phyloP scores from a whole-genome alignment of 2,329 filamentous ascomycete species.

The Achaetomium macrosporum region DNA sequence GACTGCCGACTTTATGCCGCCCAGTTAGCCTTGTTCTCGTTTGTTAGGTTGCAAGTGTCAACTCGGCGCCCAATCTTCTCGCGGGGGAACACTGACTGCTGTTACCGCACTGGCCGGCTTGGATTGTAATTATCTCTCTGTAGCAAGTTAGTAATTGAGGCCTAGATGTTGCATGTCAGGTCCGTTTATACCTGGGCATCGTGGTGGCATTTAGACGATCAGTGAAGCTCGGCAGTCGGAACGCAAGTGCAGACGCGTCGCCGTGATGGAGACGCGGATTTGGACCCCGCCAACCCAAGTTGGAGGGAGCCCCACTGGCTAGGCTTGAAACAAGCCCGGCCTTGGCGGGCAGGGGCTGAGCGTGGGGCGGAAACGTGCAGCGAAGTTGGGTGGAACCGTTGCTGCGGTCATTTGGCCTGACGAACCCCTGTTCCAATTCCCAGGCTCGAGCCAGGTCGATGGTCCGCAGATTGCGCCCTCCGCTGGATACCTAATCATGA shows the following conservation, averaged over 20 bases:
- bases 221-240: constrained; percentile 2
- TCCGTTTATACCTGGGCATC: constrained; percentile 31
- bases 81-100: constrained; percentile 65
- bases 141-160: constrained; percentile 9
- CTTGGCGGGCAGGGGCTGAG: background rate
- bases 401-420: background rate
- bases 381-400: constrained; percentile 2
- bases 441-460: no score
- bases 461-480: background rate
- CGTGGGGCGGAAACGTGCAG: background rate
- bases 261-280: constrained; percentile 19
- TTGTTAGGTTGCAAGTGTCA: constrained; percentile 1
- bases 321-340: background rate
- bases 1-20: constrained; percentile 69
- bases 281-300: constrained; percentile 17
- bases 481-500: background rate
- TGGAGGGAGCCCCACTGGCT: constrained; percentile 14
- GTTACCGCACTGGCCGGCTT: constrained; percentile 98
- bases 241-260: constrained; percentile 18
- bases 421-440: constrained; percentile 6
- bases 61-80: constrained; percentile 1
- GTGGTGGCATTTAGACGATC: constrained; percentile 20
- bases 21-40: background rate
- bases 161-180: background rate
- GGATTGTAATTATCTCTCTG: constrained; percentile 98